Conservation (phyloP, 2,329 filamentous ascomycete species). For the Rhinocladiella mackenziei region DNA sequence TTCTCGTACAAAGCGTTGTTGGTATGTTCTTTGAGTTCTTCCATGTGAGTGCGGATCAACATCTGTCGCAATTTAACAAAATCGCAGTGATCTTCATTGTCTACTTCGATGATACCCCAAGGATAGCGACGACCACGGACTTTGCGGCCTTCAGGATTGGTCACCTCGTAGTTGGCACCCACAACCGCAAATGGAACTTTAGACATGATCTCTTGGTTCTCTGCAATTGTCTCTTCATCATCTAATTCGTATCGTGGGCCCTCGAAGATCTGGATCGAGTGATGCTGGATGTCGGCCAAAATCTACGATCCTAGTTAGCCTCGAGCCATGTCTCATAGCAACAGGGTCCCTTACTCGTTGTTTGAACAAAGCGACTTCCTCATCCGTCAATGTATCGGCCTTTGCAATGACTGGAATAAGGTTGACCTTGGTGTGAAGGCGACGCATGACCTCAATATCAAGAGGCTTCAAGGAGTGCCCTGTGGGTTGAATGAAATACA, state of each 20-base stretch:
- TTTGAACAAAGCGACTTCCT: constrained; percentile 94
- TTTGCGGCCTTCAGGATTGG: constrained; percentile 85
- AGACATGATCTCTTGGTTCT: constrained; percentile 99
- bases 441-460: constrained; percentile 98
- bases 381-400: constrained; percentile 94
- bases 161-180: constrained; percentile 92
- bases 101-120: constrained; percentile 97
- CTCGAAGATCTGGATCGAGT: constrained; percentile 98
- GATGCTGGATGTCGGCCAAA: constrained; percentile 90
- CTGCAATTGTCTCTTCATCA: constrained; percentile 98
- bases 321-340: background rate
- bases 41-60: constrained; percentile 99
- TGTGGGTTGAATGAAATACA: constrained; percentile 99
- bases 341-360: constrained; percentile 66
- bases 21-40: constrained; percentile 99
- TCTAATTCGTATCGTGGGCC: constrained; percentile 97
- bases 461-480: constrained; percentile 97
- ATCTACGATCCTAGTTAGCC: constrained; percentile 62
- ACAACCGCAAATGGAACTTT: constrained; percentile 99
- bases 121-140: constrained; percentile 95
- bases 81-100: constrained; percentile 99
- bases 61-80: constrained; percentile 99
- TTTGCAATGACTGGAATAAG: constrained; percentile 98
- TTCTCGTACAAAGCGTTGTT: constrained; percentile 99
- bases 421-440: constrained; percentile 99